A percentile compares a stretch with the other conserved stretches of the same genome.
Evolutionary conservation across 148 eudicot genomes (phyloP).

Genomic region (Rhododendron kiyosumense): DNA sequence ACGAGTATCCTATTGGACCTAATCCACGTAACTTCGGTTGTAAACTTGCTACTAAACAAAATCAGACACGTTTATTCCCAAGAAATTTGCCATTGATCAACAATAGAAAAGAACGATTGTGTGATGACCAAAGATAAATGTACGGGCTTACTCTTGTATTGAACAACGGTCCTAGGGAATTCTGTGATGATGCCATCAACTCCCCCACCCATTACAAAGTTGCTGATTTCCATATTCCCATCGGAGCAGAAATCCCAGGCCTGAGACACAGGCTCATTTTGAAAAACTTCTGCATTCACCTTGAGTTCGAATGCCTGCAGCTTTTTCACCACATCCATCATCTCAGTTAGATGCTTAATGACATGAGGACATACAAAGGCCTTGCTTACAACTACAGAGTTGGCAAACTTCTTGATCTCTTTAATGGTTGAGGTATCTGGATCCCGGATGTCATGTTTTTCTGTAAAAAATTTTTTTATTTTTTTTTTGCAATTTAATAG

Average conservation of each 20-base stretch:
- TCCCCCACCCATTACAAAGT: constrained; percentile 31
- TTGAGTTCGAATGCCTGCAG: constrained; percentile 51
- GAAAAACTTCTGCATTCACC: constrained; percentile 50
- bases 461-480: no score
- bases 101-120: no score
- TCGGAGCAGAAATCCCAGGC: constrained; percentile 84
- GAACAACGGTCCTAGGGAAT: no score
- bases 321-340: constrained; percentile 47
- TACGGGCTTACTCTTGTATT: no score
- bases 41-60: no score
- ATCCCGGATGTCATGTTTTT: constrained; percentile 31
- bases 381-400: background rate
- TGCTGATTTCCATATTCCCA: constrained; percentile 49
- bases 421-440: constrained; percentile 37
- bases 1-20: no score
- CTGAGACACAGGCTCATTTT: constrained; percentile 63
- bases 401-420: constrained; percentile 63
- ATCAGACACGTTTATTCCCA: no score
- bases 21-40: no score
- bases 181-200: constrained; percentile 42
- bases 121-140: no score
- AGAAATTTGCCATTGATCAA: no score
- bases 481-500: no score
- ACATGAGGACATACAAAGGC: constrained; percentile 44
- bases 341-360: constrained; percentile 27